Evolutionary conservation across 768 basidiomycete species (phyloP), one percentile per base, ranked within the genome.

Genomic region (Trichaptum fuscoviolaceum): DNA sequence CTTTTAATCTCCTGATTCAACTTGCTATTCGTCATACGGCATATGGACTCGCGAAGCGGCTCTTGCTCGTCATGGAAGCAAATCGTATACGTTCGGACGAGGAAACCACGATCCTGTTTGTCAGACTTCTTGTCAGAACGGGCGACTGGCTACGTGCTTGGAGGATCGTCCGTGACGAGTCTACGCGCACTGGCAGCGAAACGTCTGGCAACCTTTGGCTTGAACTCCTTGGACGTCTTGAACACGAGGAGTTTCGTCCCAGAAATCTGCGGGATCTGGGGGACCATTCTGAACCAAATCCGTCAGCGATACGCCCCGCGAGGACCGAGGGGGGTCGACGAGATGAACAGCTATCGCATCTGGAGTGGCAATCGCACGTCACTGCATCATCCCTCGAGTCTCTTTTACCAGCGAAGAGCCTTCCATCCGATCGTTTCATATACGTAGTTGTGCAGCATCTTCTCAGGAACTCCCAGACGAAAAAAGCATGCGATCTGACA

Each of bases 131-230:
- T 63, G 78, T 91, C 59, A 79, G 82, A 60, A 77, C 79, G 3
- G 88, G 85, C 8, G 74, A 72, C 58, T 91, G 89, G 88, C 73
- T 80, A 12, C 73, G 79, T 25, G 90, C 88, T 24, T 90, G 87
- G 87, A 69, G 70, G 17, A 77, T 79, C 62, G 77, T 80, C 66
- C 65, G 68, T 61, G 63, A 67, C 67, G 65, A 62, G 30, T 59
- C 65, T 66, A 30, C 70, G 30, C 57, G 67, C 25, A 64, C 52
- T 7, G 34, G 30, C 10, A 25, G 64, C 70, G 26, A 34, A 66
- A 25, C 84, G 82, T 27, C 77, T 85, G 27, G 72, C 76, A 4
- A 73, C 7, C 57, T 91, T 63, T 90, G 87, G 89, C 66, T 85
- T 58, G 88, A 91, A 68, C 84, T 91, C 69, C 83, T 85, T 69